Conservation (phyloP, 345 rosid genomes). For the Eutrema japonicum region DNA sequence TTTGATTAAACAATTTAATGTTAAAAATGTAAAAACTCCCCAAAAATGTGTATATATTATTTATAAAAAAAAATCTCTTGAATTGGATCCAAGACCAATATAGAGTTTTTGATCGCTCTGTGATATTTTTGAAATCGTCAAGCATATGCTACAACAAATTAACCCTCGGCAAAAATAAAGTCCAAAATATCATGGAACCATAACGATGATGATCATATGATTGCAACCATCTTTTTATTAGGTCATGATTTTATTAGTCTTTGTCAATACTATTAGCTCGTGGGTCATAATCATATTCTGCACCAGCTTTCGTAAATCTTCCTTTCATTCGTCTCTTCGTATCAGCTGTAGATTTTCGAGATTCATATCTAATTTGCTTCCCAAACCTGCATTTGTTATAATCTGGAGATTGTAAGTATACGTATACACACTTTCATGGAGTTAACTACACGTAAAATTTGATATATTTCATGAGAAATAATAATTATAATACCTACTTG, state of each 20-base stretch:
- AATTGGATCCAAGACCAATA: background rate
- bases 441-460: background rate
- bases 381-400: conserved; percentile 28
- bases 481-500: conserved; percentile 28
- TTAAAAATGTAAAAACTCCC: too few relatives aligned
- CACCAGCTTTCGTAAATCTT: conserved; percentile 43
- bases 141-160: background rate
- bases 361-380: conserved; percentile 40
- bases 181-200: conserved; percentile 15
- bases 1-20: too few relatives aligned
- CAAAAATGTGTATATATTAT: too few relatives aligned
- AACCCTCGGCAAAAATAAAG: background rate
- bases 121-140: background rate
- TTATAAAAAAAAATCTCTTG: background rate
- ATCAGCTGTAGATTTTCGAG: conserved; percentile 41
- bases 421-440: background rate
- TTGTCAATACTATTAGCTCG: conserved; percentile 11
- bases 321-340: conserved; percentile 40
- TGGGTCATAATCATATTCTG: conserved; percentile 43
- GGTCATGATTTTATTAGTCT: conserved; percentile 5
- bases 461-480: background rate
- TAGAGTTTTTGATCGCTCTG: background rate
- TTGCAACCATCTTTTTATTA: conserved; percentile 22
- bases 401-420: background rate
- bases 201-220: conserved; percentile 9